phyloP scores from a whole-genome alignment of 2,329 filamentous ascomycete species.

The Coniochaeta pulveracea region DNA sequence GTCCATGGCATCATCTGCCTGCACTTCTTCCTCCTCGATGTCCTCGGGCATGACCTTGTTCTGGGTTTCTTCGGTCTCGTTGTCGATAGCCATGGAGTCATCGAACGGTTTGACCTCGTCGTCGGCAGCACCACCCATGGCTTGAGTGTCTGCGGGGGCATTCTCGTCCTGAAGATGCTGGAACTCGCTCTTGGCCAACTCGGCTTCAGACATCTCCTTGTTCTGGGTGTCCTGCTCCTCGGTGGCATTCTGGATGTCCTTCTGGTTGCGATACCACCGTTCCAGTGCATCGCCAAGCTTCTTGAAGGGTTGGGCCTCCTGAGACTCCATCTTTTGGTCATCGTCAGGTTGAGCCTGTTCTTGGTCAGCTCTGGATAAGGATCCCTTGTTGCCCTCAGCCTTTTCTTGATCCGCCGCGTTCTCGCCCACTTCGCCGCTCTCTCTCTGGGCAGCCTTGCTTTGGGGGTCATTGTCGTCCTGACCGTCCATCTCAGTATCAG shows the following conservation, averaged over 20 bases:
- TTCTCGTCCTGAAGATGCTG: constrained; percentile 86
- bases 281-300: constrained; percentile 90
- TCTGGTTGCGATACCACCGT: constrained; percentile 81
- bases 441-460: constrained; percentile 49
- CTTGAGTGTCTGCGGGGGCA: constrained; percentile 74
- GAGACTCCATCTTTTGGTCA: constrained; percentile 27
- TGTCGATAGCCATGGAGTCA: constrained; percentile 77
- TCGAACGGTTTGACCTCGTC: constrained; percentile 81
- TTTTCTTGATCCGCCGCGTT: constrained; percentile 52
- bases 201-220: constrained; percentile 43
- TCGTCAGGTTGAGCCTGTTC: constrained; percentile 34
- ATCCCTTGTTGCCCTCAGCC: constrained; percentile 51
- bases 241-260: constrained; percentile 61
- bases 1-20: constrained; percentile 23
- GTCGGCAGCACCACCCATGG: constrained; percentile 76
- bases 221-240: constrained; percentile 42
- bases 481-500: constrained; percentile 47
- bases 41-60: constrained; percentile 40
- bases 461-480: constrained; percentile 43
- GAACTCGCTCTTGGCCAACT: constrained; percentile 74
- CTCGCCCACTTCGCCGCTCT: constrained; percentile 56
- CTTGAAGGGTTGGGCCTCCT: constrained; percentile 65
- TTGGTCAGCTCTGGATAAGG: constrained; percentile 32
- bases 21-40: constrained; percentile 23
- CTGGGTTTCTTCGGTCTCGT: constrained; percentile 43